Conservation (phyloP, 2,329 filamentous ascomycete species). For the Fusarium nelsonii region DNA sequence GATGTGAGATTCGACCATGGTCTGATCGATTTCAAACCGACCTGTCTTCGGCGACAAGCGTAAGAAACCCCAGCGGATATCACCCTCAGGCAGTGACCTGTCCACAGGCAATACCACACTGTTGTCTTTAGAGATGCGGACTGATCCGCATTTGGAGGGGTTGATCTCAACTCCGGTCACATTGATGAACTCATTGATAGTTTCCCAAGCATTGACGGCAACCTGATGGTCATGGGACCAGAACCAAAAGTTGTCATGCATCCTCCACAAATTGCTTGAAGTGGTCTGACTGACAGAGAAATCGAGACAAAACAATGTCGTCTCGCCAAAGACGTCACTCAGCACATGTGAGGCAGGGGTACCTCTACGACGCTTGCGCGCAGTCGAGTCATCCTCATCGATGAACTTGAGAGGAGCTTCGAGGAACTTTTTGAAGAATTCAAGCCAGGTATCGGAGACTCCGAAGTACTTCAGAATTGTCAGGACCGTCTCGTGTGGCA, state of each 20-base stretch:
- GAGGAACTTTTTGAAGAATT: slow-evolving; percentile 71
- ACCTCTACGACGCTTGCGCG: slow-evolving; percentile 63
- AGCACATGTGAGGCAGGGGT: slow-evolving; percentile 70
- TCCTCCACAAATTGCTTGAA: slow-evolving; percentile 65
- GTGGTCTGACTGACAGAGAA: slow-evolving; percentile 72
- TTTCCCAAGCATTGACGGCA: slow-evolving; percentile 70
- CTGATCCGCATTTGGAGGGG: slow-evolving; percentile 61
- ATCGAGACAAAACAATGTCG: slow-evolving; percentile 73
- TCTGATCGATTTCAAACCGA: slow-evolving; percentile 70
- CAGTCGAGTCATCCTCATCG: slow-evolving; percentile 62
- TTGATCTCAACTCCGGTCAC: slow-evolving; percentile 71
- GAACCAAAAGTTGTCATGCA: slow-evolving; percentile 77
- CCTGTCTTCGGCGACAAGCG: slow-evolving; percentile 64
- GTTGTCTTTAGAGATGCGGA: slow-evolving; percentile 54
- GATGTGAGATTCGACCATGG: slow-evolving; percentile 70
- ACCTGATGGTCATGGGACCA: slow-evolving; percentile 67
- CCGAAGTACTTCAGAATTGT: slow-evolving; percentile 69
- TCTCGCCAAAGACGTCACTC: slow-evolving; percentile 70
- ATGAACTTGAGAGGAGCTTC: slow-evolving; percentile 69
- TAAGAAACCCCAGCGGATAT: slow-evolving; percentile 68
- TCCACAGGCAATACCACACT: slow-evolving; percentile 43
- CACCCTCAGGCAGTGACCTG: slow-evolving; percentile 59
- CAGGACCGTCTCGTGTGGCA: slow-evolving; percentile 70
- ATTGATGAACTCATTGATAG: slow-evolving; percentile 65
- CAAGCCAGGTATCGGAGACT: slow-evolving; percentile 66